Evolutionary conservation across 441 rosid species (phyloP).

Genomic region (Jatropha podagrica): DNA sequence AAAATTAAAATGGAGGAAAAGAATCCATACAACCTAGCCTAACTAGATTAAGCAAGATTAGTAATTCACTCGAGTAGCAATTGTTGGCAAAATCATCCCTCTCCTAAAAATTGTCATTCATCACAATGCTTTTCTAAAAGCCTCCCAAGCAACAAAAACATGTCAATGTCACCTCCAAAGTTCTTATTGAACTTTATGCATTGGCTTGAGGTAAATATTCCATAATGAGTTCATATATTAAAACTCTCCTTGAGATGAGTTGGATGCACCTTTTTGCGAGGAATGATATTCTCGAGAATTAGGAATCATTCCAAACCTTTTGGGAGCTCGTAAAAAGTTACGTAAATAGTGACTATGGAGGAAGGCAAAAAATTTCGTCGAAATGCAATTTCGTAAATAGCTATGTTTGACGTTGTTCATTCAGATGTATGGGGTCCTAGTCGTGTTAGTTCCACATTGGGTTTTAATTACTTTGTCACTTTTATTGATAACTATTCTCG

Average conservation of each 20-base stretch:
- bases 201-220: neutral
- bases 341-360: neutral
- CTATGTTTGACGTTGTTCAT: too few relatives aligned
- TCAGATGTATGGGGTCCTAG: too few relatives aligned
- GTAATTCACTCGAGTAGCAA: neutral
- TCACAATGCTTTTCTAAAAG: neutral
- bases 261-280: neutral
- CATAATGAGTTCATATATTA: too few relatives aligned
- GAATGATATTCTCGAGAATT: too few relatives aligned
- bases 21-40: neutral
- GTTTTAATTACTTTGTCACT: too few relatives aligned
- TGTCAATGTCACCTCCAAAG: neutral
- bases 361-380: neutral
- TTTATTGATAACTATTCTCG: too few relatives aligned
- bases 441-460: too few relatives aligned
- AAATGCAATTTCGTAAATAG: neutral
- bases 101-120: neutral
- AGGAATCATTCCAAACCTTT: too few relatives aligned
- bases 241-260: neutral
- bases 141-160: neutral
- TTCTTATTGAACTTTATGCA: neutral
- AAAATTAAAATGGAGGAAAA: neutral
- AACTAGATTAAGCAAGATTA: neutral
- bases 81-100: neutral
- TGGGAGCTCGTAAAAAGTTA: too few relatives aligned